Evolutionary conservation across 306 rosid genomes (phyloP).

Genomic region (Benincasa hispida): DNA sequence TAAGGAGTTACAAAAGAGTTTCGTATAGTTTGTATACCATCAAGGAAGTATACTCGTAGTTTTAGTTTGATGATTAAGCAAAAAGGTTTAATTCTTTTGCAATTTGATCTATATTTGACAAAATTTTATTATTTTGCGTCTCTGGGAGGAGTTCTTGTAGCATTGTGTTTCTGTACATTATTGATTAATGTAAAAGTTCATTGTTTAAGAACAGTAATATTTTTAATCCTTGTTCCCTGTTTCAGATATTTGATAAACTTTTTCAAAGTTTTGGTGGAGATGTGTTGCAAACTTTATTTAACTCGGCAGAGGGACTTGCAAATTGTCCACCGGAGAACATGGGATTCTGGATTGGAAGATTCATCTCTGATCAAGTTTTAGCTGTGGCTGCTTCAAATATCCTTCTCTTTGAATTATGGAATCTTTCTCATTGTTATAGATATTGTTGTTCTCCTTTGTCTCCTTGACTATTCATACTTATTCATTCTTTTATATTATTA

Average conservation of each 20-base stretch:
- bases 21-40: background rate
- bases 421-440: background rate
- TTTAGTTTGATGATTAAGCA: background rate
- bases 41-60: background rate
- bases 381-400: constrained; percentile 91
- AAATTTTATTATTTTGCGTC: background rate
- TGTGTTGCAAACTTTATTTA: constrained; percentile 80
- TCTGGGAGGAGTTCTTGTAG: background rate
- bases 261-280: constrained; percentile 92
- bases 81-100: background rate
- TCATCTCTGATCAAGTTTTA: constrained; percentile 54
- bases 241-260: constrained; percentile 95
- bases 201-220: background rate
- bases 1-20: background rate
- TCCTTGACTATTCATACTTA: constrained; percentile 72
- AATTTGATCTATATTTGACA: background rate
- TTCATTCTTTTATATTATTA: constrained; percentile 87
- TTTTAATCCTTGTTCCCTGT: constrained; percentile 19
- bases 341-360: constrained; percentile 79
- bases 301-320: constrained; percentile 86
- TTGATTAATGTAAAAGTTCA: background rate
- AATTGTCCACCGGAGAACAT: constrained; percentile 50
- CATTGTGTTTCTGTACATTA: background rate
- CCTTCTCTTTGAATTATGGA: constrained; percentile 26
- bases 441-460: constrained; percentile 15